phyloP scores from a whole-genome alignment of 805 yeast genomes.

The Candida patagonica region DNA sequence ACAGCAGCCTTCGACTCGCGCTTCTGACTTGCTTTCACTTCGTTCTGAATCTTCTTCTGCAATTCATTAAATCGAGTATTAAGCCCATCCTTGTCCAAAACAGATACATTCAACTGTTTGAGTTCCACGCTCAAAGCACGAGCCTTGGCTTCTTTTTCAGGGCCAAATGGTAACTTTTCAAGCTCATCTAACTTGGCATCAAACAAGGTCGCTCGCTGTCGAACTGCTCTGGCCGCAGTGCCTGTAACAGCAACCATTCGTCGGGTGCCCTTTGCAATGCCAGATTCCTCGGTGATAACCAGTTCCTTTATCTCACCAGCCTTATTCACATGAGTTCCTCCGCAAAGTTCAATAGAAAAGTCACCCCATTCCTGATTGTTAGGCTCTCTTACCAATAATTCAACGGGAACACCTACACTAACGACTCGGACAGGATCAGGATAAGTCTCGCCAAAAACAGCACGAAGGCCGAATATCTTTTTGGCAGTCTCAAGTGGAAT shows the following conservation, averaged over 20 bases:
- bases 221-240: slow-evolving; percentile 80
- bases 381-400: slow-evolving; percentile 67
- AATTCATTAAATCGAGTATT: slow-evolving; percentile 65
- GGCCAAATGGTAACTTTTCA: slow-evolving; percentile 58
- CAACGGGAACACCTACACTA: slow-evolving; percentile 86
- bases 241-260: slow-evolving; percentile 98
- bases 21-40: slow-evolving; percentile 78
- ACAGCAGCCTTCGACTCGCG: slow-evolving; percentile 74
- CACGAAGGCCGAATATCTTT: slow-evolving; percentile 78
- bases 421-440: slow-evolving; percentile 99
- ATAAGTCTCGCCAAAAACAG: slow-evolving; percentile 97
- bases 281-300: slow-evolving; percentile 85
- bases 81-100: slow-evolving; percentile 66
- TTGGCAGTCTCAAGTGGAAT: slow-evolving; percentile 68
- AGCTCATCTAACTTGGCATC: slow-evolving; percentile 50
- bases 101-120: slow-evolving; percentile 75
- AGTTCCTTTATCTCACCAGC: slow-evolving; percentile 91
- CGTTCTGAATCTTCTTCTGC: slow-evolving; percentile 84
- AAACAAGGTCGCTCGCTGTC: slow-evolving; percentile 70
- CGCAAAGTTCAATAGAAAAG: slow-evolving; percentile 90
- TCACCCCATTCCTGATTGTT: slow-evolving; percentile 63
- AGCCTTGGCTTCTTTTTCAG: slow-evolving; percentile 68
- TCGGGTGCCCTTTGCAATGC: slow-evolving; percentile 97
- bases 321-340: slow-evolving; percentile 94
- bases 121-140: slow-evolving; percentile 79